phyloP scores from a whole-genome alignment of 176 grass and related monocot genomes.

The Olyra latifolia region DNA sequence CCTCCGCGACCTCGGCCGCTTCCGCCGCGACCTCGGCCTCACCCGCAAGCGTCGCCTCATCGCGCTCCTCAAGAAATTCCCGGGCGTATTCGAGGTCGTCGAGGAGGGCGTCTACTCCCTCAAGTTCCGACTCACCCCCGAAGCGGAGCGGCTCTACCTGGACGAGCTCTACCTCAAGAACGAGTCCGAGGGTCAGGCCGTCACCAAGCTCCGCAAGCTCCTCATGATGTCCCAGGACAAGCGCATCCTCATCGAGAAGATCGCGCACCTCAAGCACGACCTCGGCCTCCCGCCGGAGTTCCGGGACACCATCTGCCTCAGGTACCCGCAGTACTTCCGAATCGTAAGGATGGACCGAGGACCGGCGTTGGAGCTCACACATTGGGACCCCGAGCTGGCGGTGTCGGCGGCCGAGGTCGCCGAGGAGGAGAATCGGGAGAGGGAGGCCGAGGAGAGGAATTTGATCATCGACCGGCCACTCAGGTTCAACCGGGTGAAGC shows the following conservation, averaged over 20 bases:
- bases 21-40: constrained; percentile 85
- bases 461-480: constrained; percentile 82
- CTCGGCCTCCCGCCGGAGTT: constrained; percentile 81
- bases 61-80: constrained; percentile 79
- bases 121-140: constrained; percentile 67
- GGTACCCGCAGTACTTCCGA: constrained; percentile 89
- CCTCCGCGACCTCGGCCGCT: constrained; percentile 81
- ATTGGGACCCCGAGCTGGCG: constrained; percentile 84
- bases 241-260: constrained; percentile 78
- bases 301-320: constrained; percentile 66
- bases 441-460: constrained; percentile 72
- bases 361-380: constrained; percentile 76
- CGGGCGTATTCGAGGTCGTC: constrained; percentile 77
- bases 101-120: constrained; percentile 96
- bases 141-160: constrained; percentile 84
- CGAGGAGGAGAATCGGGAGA: constrained; percentile 65
- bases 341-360: constrained; percentile 79
- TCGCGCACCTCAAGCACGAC: constrained; percentile 85
- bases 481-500: constrained; percentile 74
- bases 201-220: constrained; percentile 84
- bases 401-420: constrained; percentile 74
- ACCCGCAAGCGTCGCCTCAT: constrained; percentile 94
- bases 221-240: constrained; percentile 85
- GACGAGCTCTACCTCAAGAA: constrained; percentile 77
- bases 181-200: constrained; percentile 70